These are phyloP conservation scores for Stagonosporopsis tanaceti DNA, from an alignment of 2,329 filamentous ascomycete genomes.

Conservation along the genomic window DNA sequence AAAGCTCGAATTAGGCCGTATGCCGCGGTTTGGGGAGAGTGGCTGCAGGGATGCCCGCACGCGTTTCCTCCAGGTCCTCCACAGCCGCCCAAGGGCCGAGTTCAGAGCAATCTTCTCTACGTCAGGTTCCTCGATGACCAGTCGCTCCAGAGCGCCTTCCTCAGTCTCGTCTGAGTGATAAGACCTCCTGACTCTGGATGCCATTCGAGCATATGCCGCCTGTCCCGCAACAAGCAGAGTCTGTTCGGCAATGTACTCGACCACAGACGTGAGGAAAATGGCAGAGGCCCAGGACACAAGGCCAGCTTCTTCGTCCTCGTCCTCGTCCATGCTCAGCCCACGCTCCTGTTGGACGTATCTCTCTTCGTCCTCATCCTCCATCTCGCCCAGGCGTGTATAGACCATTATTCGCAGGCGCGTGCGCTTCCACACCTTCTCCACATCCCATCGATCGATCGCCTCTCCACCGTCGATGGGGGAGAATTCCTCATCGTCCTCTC, in stretches of 20 bases:
- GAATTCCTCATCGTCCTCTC: slow-evolving; percentile 65
- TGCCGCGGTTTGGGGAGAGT: slow-evolving; percentile 36
- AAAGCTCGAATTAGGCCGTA: slow-evolving; percentile 40
- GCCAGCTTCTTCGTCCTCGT: slow-evolving; percentile 49
- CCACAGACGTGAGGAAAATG: slow-evolving; percentile 93
- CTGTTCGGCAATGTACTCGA: slow-evolving; percentile 94
- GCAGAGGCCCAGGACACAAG: slow-evolving; percentile 87
- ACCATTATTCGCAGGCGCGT: slow-evolving; percentile 96
- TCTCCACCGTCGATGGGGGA: slow-evolving; percentile 37
- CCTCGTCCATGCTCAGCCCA: slow-evolving; percentile 63
- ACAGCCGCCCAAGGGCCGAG: slow-evolving; percentile 84
- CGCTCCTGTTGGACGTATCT: slow-evolving; percentile 81
- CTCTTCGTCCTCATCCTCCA: slow-evolving; percentile 98
- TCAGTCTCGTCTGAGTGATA: slow-evolving; percentile 56
- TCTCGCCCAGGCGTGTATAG: slow-evolving; percentile 92
- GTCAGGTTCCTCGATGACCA: slow-evolving; percentile 88
- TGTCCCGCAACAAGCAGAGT: slow-evolving; percentile 87
- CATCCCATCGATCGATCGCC: slow-evolving; percentile 73
- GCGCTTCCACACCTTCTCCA: slow-evolving; percentile 94
- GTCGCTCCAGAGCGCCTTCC: slow-evolving; percentile 66
- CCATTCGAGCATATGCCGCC: slow-evolving; percentile 74
- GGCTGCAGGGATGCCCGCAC: slow-evolving; percentile 59
- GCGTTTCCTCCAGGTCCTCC: slow-evolving; percentile 94
- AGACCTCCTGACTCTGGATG: slow-evolving; percentile 51
- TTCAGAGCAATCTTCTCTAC: slow-evolving; percentile 94